Conservation (phyloP, 495 filamentous ascomycete genomes). For the Podospora pseudopauciseta region DNA sequence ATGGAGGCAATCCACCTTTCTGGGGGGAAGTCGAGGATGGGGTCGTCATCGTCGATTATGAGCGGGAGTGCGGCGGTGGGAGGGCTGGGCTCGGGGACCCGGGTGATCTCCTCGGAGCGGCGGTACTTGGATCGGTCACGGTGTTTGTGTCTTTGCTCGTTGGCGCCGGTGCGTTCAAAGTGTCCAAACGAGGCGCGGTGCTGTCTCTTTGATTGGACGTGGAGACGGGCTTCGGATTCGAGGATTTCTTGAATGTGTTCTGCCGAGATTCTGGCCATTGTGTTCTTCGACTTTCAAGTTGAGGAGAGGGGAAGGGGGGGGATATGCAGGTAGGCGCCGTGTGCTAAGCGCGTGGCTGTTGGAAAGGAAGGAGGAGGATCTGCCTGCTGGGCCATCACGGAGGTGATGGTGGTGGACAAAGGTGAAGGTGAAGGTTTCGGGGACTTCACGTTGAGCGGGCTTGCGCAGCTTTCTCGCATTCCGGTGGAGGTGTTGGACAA, state of each 20-base stretch:
- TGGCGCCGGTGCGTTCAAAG: neutral
- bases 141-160: neutral
- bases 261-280: neutral
- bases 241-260: neutral
- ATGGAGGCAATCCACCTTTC: conserved; percentile 22
- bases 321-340: neutral
- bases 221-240: neutral
- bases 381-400: neutral
- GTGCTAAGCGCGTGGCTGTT: neutral
- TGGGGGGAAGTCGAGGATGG: conserved; percentile 20
- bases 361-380: neutral
- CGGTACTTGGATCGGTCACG: neutral
- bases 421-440: neutral
- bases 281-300: neutral
- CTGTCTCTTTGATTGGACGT: neutral
- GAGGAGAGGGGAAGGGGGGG: neutral
- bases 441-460: neutral
- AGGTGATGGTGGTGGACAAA: neutral
- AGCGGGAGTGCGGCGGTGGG: neutral
- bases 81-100: neutral
- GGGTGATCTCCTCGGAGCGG: neutral
- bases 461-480: neutral
- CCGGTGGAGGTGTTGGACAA: neutral
- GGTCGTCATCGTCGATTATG: conserved; percentile 20
- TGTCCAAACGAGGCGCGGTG: neutral